Conservation (phyloP, 2,329 filamentous ascomycete genomes). For the Malbranchea zuffiana region DNA sequence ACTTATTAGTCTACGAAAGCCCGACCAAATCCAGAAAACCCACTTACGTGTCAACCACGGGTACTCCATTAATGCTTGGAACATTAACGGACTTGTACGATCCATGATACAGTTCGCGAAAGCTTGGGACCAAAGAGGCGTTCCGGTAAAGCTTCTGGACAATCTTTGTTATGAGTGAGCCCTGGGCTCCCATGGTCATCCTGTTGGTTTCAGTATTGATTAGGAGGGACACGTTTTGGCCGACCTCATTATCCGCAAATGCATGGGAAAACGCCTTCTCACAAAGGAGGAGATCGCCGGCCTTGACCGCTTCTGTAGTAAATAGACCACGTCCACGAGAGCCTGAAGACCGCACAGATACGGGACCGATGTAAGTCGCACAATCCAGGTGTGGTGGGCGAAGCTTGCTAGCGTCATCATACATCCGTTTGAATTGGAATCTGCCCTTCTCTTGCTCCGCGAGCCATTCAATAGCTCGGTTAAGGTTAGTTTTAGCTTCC, state of each 20-base stretch:
- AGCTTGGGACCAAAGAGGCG: conserved; percentile 23
- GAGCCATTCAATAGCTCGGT: too few species aligned
- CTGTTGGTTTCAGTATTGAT: too few species aligned
- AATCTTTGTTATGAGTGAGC: too few species aligned
- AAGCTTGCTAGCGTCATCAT: too few species aligned
- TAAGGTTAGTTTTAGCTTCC: too few species aligned
- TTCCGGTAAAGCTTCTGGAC: conserved; percentile 36
- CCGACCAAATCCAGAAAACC: too few species aligned
- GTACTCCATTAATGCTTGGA: conserved; percentile 26
- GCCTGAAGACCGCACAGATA: conserved; percentile 32
- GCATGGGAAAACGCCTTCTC: conserved; percentile 45
- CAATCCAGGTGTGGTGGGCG: conserved; percentile 40
- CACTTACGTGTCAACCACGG: conserved; percentile 40
- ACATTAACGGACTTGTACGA: conserved; percentile 27
- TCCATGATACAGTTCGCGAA: conserved; percentile 34
- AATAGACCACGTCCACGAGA: conserved; percentile 43
- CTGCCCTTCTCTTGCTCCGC: conserved; percentile 16
- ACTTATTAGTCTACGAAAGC: too few species aligned
- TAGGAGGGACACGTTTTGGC: conserved; percentile 21
- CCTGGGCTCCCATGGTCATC: too few species aligned
- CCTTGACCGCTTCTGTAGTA: conserved; percentile 37
- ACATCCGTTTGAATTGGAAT: too few species aligned
- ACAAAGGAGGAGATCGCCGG: conserved; percentile 44
- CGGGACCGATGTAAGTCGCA: conserved; percentile 37
- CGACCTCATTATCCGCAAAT: conserved; percentile 20